A percentile compares a stretch with the other conserved stretches of the same genome.
Evolutionary conservation across 345 rosid species (phyloP).

Genomic region (Boechera stricta): DNA sequence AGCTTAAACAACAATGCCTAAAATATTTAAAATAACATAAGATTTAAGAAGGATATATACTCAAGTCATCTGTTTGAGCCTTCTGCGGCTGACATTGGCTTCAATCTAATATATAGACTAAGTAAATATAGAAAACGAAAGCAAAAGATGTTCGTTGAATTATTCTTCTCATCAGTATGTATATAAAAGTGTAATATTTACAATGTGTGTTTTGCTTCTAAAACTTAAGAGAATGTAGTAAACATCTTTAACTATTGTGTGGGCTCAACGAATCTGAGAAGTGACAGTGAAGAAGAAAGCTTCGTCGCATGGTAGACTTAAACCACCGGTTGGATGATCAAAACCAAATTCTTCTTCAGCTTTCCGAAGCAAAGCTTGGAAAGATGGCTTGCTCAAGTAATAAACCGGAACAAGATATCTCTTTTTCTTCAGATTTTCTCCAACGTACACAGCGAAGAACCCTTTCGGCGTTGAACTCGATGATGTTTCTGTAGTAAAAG

Average conservation of each 20-base stretch:
- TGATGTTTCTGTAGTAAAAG: conserved; percentile 32
- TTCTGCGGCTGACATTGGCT: background rate
- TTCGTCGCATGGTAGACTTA: conserved; percentile 53
- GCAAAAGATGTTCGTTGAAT: background rate
- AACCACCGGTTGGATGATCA: conserved; percentile 49
- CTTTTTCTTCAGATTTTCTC: conserved; percentile 48
- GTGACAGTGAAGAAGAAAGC: conserved; percentile 47
- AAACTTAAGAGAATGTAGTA: background rate
- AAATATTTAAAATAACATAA: too few relatives aligned
- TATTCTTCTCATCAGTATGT: conserved; percentile 1
- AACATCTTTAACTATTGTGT: conserved; percentile 8
- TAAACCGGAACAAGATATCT: conserved; percentile 50
- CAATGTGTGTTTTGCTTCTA: conserved; percentile 21
- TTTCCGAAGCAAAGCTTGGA: conserved; percentile 48
- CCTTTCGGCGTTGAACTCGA: conserved; percentile 52
- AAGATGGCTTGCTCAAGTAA: conserved; percentile 48
- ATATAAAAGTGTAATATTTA: conserved; percentile 20
- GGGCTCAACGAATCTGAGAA: conserved; percentile 40
- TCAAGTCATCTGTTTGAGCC: too few relatives aligned
- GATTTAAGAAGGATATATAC: too few relatives aligned
- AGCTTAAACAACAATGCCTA: too few relatives aligned
- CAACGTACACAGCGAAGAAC: conserved; percentile 51
- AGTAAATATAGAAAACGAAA: background rate
- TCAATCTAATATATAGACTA: background rate
- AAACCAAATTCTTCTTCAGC: conserved; percentile 58